phyloP scores from a whole-genome alignment of 1,284 basidiomycete species.

The Malassezia dermatis region DNA sequence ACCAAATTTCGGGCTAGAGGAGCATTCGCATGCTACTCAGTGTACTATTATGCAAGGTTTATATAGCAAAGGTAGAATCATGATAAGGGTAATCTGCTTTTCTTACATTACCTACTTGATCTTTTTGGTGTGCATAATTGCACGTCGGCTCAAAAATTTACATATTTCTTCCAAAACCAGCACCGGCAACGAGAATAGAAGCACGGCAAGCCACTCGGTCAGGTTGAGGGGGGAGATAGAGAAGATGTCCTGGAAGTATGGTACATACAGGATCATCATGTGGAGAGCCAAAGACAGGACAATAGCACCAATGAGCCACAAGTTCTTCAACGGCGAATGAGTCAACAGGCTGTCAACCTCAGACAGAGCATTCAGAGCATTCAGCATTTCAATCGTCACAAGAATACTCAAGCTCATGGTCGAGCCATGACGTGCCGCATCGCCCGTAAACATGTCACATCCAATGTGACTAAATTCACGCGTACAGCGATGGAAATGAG shows the following conservation, averaged over 20 bases:
- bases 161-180: constrained; percentile 79
- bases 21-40: background rate
- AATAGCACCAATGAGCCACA: constrained; percentile 61
- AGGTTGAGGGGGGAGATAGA: constrained; percentile 82
- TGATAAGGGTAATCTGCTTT: background rate
- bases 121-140: background rate
- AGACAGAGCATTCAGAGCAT: constrained; percentile 96
- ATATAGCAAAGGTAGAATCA: background rate
- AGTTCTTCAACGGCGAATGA: constrained; percentile 85
- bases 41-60: background rate
- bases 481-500: constrained; percentile 57
- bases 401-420: constrained; percentile 91
- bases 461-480: constrained; percentile 72
- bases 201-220: constrained; percentile 87
- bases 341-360: constrained; percentile 87
- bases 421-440: constrained; percentile 65
- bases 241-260: constrained; percentile 53
- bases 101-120: background rate
- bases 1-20: background rate
- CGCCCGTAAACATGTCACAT: constrained; percentile 83
- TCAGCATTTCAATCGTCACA: constrained; percentile 95
- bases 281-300: constrained; percentile 80
- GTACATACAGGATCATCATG: constrained; percentile 26
- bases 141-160: constrained; percentile 60
- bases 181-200: constrained; percentile 78